phyloP scores from a whole-genome alignment of 495 filamentous ascomycete species.

The Parathielavia hyrcaniae region DNA sequence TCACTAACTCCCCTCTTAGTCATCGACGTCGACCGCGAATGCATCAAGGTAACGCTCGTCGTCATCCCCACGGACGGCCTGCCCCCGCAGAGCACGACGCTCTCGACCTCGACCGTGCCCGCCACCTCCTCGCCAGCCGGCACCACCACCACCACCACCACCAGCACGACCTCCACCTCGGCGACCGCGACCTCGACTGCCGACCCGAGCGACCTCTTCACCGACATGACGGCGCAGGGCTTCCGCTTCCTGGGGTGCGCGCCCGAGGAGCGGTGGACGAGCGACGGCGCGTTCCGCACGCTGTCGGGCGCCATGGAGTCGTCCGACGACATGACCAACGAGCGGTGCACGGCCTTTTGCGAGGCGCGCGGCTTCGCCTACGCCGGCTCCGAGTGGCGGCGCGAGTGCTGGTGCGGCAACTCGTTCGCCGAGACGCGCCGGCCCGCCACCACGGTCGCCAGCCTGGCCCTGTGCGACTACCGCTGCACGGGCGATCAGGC shows the following conservation, averaged over 20 bases:
- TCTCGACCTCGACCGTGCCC: slow-evolving; percentile 3
- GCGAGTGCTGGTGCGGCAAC: slow-evolving; percentile 63
- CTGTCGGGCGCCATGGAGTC: slow-evolving; percentile 28
- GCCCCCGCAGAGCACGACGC: background rate
- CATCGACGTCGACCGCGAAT: slow-evolving; percentile 32
- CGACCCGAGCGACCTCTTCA: slow-evolving; percentile 13
- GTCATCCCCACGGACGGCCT: slow-evolving; percentile 16
- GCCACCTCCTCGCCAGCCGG: background rate
- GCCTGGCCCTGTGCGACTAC: slow-evolving; percentile 32
- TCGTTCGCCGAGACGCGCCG: slow-evolving; percentile 22
- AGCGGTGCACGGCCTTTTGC: slow-evolving; percentile 53
- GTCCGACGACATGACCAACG: slow-evolving; percentile 50
- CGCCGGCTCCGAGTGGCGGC: slow-evolving; percentile 58
- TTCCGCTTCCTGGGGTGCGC: slow-evolving; percentile 30
- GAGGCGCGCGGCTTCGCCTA: slow-evolving; percentile 39
- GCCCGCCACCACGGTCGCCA: slow-evolving; percentile 24
- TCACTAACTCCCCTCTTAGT: slow-evolving; percentile 20
- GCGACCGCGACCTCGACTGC: slow-evolving; percentile 5
- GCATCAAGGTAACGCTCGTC: slow-evolving; percentile 37
- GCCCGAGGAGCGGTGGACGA: slow-evolving; percentile 26
- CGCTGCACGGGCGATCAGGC: slow-evolving; percentile 36
- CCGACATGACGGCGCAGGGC: slow-evolving; percentile 25
- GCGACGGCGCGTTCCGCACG: slow-evolving; percentile 29
- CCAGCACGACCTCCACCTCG: slow-evolving; percentile 10
- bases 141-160: background rate